Conservation (phyloP, 2,329 filamentous ascomycete genomes). For the Metarhizium anisopliae region DNA sequence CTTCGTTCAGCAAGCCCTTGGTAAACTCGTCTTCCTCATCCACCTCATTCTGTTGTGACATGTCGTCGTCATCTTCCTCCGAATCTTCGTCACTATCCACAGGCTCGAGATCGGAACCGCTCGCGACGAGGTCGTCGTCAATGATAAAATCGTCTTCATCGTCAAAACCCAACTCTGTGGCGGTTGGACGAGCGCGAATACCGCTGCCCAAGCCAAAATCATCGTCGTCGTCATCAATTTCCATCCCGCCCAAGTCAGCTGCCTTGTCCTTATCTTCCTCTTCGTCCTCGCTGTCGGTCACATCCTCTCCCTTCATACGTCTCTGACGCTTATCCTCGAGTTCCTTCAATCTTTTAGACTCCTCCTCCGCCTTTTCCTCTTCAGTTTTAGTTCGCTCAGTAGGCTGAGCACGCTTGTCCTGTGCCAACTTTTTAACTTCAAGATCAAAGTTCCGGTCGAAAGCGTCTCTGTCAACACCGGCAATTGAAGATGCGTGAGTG, state of each 20-base stretch:
- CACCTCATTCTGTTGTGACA: constrained; percentile 27
- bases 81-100: constrained; percentile 45
- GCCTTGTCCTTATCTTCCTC: constrained; percentile 28
- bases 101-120: constrained; percentile 60
- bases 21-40: constrained; percentile 63
- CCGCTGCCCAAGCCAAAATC: constrained; percentile 53
- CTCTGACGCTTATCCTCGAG: constrained; percentile 74
- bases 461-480: constrained; percentile 53
- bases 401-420: constrained; percentile 77
- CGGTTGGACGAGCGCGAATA: constrained; percentile 47
- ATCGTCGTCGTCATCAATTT: constrained; percentile 32
- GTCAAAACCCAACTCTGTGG: constrained; percentile 63
- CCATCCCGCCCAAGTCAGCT: constrained; percentile 24
- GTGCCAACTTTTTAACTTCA: constrained; percentile 69
- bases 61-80: constrained; percentile 32
- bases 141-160: constrained; percentile 93
- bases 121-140: constrained; percentile 81
- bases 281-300: constrained; percentile 54
- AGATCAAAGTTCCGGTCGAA: constrained; percentile 85
- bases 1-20: constrained; percentile 54
- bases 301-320: constrained; percentile 80
- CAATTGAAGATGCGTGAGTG: constrained; percentile 21
- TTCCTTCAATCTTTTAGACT: constrained; percentile 66
- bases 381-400: constrained; percentile 85
- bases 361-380: constrained; percentile 72